These are phyloP conservation scores for Neurospora crassa DNA, from an alignment of 2,329 filamentous ascomycete genomes.

Conservation along the genomic window DNA sequence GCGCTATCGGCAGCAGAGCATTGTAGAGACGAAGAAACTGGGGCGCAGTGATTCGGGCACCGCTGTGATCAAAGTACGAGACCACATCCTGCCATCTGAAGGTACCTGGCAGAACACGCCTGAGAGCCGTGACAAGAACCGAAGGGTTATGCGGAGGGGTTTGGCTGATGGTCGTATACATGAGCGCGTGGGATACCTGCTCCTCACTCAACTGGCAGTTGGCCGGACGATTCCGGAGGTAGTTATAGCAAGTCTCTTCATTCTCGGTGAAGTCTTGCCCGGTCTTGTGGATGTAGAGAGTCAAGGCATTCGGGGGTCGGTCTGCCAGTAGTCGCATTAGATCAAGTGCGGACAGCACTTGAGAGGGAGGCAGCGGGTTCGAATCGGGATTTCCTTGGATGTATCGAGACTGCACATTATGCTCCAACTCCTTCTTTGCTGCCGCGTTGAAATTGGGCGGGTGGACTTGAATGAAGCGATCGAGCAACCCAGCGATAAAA, in stretches of 20 bases:
- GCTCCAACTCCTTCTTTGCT: constrained; percentile 58
- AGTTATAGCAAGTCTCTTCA: constrained; percentile 52
- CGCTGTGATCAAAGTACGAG: constrained; percentile 69
- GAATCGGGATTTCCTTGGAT: constrained; percentile 46
- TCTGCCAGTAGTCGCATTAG: constrained; percentile 57
- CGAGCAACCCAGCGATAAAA: constrained; percentile 71
- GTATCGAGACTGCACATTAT: constrained; percentile 61
- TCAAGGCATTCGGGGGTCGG: constrained; percentile 45
- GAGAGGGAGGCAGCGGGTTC: constrained; percentile 44
- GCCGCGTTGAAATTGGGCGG: constrained; percentile 76
- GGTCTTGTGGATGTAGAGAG: constrained; percentile 60
- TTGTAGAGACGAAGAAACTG: constrained; percentile 80
- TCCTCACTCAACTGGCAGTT: constrained; percentile 63
- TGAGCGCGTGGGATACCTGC: constrained; percentile 71
- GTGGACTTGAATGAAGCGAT: constrained; percentile 79
- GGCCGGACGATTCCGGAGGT: constrained; percentile 42
- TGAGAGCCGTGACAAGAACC: constrained; percentile 51
- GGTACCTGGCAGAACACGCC: constrained; percentile 50
- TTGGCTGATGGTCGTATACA: constrained; percentile 53
- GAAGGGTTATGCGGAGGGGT: constrained; percentile 43
- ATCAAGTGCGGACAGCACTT: constrained; percentile 62
- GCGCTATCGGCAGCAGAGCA: constrained; percentile 64
- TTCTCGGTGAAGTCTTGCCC: constrained; percentile 69
- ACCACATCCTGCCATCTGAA: constrained; percentile 67
- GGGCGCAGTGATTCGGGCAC: constrained; percentile 62